Evolutionary conservation across 202 grass and related monocot genomes (phyloP), one percentile per base, ranked within the genome.

Genomic region (Schoenoplectus triqueter): DNA sequence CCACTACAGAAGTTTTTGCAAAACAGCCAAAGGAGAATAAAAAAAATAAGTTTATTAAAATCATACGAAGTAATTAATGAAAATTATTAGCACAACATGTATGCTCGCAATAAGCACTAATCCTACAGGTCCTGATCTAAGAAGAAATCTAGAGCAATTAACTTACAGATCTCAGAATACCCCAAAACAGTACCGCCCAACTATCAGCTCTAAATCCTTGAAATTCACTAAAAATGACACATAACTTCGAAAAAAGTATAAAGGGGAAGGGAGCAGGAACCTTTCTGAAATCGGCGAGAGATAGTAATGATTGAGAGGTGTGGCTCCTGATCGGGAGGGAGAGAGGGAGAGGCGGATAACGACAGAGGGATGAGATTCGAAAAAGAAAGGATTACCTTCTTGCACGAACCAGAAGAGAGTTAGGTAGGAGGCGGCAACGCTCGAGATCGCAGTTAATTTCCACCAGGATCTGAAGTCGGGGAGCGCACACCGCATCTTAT

Each of bases 221-320:
- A 80, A 71, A 44, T 60, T 44, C 13, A 17, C 66, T 74, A 49
- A 88, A 78, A 74, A 6, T 31, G 52, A 14, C 13, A 69, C 11
- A 84, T 84, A 91, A 95, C 89, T 87, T 81, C 82, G 81, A 21
- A 51, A 10, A 81, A 81, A 64, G 88, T 72, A 49, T n/a, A 72
- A 80, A 57, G 83, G n/a, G 3, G 6, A 56, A 31, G 31, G 49
- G 18, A 48, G 44, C 72, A 22, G 52, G 68, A 65, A 87, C 85
- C 78, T 88, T 55, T 80, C 3, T 40, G 51, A 76, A 87, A 86
- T 87, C 85, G 81, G 50, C 6, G 71, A 72, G 61, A 39, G 14
- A 4, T 18, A 40, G 7, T 17, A 9, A 14, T 6, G 56, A 59
- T 82, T 46, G 63, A 46, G 31, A 31, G 31, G 31, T 31, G 31